Percentiles rank a stretch among this genome's conserved stretches.
phyloP scores from a whole-genome alignment of 2,329 filamentous ascomycete species.

The Colletotrichum tamarilloi region DNA sequence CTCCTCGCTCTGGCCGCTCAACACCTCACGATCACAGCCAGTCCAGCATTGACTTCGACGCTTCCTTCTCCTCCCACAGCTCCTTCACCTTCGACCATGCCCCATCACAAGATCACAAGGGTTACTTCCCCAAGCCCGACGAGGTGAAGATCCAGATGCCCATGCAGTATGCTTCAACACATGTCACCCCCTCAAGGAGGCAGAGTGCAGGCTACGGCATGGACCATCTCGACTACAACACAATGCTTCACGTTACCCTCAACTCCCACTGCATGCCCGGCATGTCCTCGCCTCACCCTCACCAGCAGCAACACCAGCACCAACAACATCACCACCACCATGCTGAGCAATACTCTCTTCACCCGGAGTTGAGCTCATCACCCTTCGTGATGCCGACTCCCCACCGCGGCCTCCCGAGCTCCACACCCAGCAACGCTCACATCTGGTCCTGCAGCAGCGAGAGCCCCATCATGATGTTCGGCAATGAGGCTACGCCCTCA shows the following conservation, averaged over 20 bases:
- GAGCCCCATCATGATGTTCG: constrained; percentile 54
- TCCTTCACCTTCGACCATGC: constrained; percentile 38
- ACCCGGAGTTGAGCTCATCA: constrained; percentile 36
- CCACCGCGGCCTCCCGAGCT: constrained; percentile 45
- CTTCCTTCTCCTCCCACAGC: constrained; percentile 42
- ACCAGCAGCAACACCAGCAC: constrained; percentile 12
- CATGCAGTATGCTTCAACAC: constrained; percentile 27
- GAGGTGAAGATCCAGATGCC: constrained; percentile 30
- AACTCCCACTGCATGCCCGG: constrained; percentile 34
- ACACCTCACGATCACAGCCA: constrained; percentile 48
- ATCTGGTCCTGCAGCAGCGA: constrained; percentile 54
- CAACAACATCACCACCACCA: constrained; percentile 5
- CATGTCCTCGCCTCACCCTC: constrained; percentile 32
- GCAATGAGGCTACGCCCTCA: constrained; percentile 42
- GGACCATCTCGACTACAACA: constrained; percentile 49
- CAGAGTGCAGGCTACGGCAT: constrained; percentile 38
- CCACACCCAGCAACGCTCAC: constrained; percentile 50
- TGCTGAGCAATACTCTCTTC: constrained; percentile 27
- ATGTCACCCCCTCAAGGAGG: constrained; percentile 32
- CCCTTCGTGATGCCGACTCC: constrained; percentile 37
- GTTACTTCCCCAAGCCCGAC: constrained; percentile 32
- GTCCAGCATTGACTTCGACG: constrained; percentile 51
- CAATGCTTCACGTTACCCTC: constrained; percentile 47
- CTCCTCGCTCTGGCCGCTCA: constrained; percentile 57
- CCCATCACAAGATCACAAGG: constrained; percentile 24